These are phyloP conservation scores for Clathrospora elynae DNA, from an alignment of 2,329 filamentous ascomycete species.

Conservation along the genomic window DNA sequence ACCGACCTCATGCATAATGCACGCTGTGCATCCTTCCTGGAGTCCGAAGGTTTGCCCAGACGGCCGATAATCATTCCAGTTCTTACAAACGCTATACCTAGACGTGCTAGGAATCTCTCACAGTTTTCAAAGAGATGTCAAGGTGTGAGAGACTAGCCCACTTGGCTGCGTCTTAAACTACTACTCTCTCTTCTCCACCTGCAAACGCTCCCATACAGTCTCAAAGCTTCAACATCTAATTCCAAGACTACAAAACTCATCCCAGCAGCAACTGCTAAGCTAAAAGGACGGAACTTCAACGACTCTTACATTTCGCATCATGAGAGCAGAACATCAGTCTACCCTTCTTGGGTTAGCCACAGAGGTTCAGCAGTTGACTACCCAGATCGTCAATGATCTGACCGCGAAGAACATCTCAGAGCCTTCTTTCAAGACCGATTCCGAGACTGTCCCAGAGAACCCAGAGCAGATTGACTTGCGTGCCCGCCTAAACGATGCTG, in stretches of 20 bases:
- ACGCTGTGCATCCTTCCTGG: neutral
- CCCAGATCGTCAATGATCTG: constrained; percentile 17
- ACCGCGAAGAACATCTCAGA: constrained; percentile 12
- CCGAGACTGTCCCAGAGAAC: constrained; percentile 14
- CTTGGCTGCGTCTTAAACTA: too few relatives aligned
- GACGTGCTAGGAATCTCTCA: too few relatives aligned
- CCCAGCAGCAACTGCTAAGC: neutral
- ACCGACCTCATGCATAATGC: neutral
- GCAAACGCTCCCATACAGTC: too few relatives aligned
- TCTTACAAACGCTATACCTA: neutral
- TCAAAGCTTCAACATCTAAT: too few relatives aligned
- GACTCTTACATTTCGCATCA: neutral
- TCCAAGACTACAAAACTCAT: too few relatives aligned
- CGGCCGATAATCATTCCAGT: neutral
- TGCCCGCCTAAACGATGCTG: constrained; percentile 21
- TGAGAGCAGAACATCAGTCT: constrained; percentile 14
- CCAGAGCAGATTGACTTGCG: constrained; percentile 17
- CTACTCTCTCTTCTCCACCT: too few relatives aligned
- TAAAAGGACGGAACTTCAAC: neutral
- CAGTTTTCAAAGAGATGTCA: too few relatives aligned
- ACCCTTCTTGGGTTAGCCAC: constrained; percentile 19
- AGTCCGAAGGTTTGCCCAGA: neutral
- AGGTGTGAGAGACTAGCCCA: too few relatives aligned
- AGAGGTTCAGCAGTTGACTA: constrained; percentile 16
- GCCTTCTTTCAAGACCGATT: constrained; percentile 18